Conservation (phyloP, 768 basidiomycete species). For the Rhodotorula paludigena region DNA sequence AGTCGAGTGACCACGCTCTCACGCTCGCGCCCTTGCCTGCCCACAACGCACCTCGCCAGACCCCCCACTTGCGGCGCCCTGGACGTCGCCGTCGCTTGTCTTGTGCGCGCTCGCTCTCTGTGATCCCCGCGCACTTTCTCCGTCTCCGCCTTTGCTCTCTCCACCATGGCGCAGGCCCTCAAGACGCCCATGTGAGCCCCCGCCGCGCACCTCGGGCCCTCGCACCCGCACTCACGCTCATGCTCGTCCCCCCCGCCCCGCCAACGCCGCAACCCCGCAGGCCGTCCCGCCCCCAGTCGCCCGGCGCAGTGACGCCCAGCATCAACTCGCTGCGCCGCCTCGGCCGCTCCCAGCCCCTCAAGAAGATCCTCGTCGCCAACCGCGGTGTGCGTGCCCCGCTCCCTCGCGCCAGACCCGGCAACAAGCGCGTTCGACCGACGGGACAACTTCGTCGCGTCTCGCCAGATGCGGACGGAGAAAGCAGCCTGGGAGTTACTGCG, state of each 20-base stretch:
- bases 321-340: conserved; percentile 13
- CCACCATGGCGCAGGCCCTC: conserved; percentile 6
- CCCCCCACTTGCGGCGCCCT: background rate
- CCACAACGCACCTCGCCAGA: too few species aligned
- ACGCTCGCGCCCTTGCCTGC: too few species aligned
- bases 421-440: too few species aligned
- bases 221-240: background rate
- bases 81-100: background rate
- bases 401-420: background rate
- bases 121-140: background rate
- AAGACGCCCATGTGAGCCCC: conserved; percentile 18
- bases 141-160: background rate
- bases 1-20: too few species aligned
- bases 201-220: too few species aligned
- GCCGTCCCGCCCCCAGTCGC: conserved; percentile 5
- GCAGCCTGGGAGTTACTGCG: too few species aligned
- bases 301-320: conserved; percentile 4
- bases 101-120: too few species aligned
- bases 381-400: conserved; percentile 43
- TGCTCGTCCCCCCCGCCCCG: background rate
- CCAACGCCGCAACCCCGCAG: background rate
- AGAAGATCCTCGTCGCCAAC: conserved; percentile 51
- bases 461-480: too few species aligned
- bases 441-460: too few species aligned
- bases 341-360: conserved; percentile 40